These are phyloP conservation scores for Spergularia bocconei DNA, from an alignment of 148 eudicot species.

Conservation along the genomic window DNA sequence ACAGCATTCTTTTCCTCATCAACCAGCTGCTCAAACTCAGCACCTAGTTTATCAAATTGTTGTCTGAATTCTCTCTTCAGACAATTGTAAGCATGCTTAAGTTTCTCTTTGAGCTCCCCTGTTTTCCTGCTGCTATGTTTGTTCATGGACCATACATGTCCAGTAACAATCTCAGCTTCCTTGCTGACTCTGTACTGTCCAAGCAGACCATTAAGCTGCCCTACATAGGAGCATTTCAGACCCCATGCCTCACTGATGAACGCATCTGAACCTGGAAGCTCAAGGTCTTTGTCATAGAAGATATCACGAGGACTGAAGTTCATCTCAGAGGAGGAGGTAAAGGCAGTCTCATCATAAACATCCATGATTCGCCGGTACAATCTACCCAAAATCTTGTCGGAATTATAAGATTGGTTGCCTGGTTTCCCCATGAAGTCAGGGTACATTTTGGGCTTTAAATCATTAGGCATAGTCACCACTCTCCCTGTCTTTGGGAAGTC, in stretches of 20 bases:
- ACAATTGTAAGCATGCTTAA: conserved; percentile 67
- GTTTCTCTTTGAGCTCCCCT: conserved; percentile 86
- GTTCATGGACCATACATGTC: conserved; percentile 93
- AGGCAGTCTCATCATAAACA: conserved; percentile 33
- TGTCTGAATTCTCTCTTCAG: conserved; percentile 74
- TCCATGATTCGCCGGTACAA: conserved; percentile 61
- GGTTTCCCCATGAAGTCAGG: conserved; percentile 97
- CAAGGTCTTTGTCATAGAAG: conserved; percentile 59
- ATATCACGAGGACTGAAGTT: conserved; percentile 27
- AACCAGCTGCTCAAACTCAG: conserved; percentile 34
- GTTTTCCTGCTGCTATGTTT: conserved; percentile 56
- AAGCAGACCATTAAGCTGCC: conserved; percentile 59
- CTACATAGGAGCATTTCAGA: conserved; percentile 69
- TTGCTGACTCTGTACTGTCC: conserved; percentile 77
- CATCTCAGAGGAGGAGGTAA: conserved; percentile 29
- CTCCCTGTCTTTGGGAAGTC: conserved; percentile 95
- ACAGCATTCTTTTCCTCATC: conserved; percentile 52
- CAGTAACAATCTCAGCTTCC: conserved; percentile 89
- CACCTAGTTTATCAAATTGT: conserved; percentile 49
- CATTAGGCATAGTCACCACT: conserved; percentile 60
- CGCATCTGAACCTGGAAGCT: conserved; percentile 45
- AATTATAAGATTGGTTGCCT: conserved; percentile 55
- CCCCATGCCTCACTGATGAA: conserved; percentile 70
- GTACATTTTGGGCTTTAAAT: conserved; percentile 74
- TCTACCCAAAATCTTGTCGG: conserved; percentile 65